phyloP scores from a whole-genome alignment of 148 eudicot genomes.

The Pouteria glomerata region DNA sequence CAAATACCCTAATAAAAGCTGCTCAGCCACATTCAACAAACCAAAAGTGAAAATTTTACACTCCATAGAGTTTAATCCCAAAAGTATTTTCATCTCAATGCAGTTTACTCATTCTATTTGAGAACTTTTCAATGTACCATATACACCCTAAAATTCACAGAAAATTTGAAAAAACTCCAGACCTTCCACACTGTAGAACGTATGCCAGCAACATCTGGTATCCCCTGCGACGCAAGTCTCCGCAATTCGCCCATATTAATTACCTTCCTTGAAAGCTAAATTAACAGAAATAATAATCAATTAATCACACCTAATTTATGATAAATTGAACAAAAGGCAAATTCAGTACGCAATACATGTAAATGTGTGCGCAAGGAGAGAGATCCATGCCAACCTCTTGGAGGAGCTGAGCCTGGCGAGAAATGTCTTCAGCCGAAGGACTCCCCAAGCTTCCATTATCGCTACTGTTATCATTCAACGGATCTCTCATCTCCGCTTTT shows the following conservation, averaged over 20 bases:
- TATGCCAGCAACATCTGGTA: constrained; percentile 85
- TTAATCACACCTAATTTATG: background rate
- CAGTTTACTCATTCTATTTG: background rate
- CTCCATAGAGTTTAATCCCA: background rate
- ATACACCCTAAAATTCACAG: background rate
- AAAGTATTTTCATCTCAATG: background rate
- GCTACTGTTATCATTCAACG: constrained; percentile 24
- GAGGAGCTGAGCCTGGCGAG: constrained; percentile 76
- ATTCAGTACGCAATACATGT: too few species aligned
- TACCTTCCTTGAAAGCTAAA: constrained; percentile 84
- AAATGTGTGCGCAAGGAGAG: too few species aligned
- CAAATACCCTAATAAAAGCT: constrained; percentile 83
- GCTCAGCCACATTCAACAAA: constrained; percentile 15
- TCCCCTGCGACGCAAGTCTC: constrained; percentile 72
- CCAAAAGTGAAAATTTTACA: background rate
- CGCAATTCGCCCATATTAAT: constrained; percentile 77
- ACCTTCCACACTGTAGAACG: constrained; percentile 95
- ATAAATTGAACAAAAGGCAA: background rate
- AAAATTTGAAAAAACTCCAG: background rate
- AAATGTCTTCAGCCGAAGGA: constrained; percentile 48
- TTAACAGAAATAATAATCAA: constrained; percentile 4
- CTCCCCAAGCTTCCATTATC: constrained; percentile 30
- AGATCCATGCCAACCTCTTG: constrained; percentile 51
- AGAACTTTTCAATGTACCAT: too few species aligned
- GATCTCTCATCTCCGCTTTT: constrained; percentile 35